These are phyloP conservation scores for Ustilago nuda DNA, from an alignment of 1,284 basidiomycete genomes.

Conservation along the genomic window DNA sequence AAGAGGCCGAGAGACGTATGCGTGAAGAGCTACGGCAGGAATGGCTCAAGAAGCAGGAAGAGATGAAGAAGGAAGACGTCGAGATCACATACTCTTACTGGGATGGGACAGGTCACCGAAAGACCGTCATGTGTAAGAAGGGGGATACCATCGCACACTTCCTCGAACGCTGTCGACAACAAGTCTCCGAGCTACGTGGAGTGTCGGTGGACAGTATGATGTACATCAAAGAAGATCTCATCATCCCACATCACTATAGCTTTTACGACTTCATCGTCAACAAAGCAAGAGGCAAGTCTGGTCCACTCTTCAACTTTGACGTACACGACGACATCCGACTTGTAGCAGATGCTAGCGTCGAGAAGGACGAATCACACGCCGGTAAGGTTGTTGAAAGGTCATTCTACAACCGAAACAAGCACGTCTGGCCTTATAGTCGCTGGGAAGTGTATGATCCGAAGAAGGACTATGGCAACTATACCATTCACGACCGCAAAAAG, in stretches of 20 bases:
- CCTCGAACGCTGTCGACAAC: conserved; percentile 89
- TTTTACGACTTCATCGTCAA: conserved; percentile 99
- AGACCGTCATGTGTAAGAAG: conserved; percentile 95
- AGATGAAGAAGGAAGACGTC: conserved; percentile 87
- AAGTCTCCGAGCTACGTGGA: conserved; percentile 89
- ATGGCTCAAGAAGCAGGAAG: conserved; percentile 89
- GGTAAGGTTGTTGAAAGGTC: conserved; percentile 95
- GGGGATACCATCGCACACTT: conserved; percentile 91
- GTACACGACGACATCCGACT: conserved; percentile 97
- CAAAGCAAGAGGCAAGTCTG: conserved; percentile 97
- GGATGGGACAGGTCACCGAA: conserved; percentile 97
- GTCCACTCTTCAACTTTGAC: conserved; percentile 98
- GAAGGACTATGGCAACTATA: conserved; percentile 62
- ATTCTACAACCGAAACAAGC: conserved; percentile 96
- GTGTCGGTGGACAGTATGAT: conserved; percentile 95
- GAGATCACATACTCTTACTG: conserved; percentile 96
- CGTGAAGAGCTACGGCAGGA: conserved; percentile 88
- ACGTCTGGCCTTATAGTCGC: conserved; percentile 88
- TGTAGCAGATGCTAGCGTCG: conserved; percentile 91
- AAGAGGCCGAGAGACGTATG: conserved; percentile 87
- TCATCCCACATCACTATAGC: conserved; percentile 82
- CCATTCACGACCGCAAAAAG: conserved; percentile 55
- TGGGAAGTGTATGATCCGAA: conserved; percentile 66
- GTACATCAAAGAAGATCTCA: conserved; percentile 82
- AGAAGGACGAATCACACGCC: conserved; percentile 98